phyloP scores from a whole-genome alignment of 2,329 filamentous ascomycete species.

The Nemania sp. region DNA sequence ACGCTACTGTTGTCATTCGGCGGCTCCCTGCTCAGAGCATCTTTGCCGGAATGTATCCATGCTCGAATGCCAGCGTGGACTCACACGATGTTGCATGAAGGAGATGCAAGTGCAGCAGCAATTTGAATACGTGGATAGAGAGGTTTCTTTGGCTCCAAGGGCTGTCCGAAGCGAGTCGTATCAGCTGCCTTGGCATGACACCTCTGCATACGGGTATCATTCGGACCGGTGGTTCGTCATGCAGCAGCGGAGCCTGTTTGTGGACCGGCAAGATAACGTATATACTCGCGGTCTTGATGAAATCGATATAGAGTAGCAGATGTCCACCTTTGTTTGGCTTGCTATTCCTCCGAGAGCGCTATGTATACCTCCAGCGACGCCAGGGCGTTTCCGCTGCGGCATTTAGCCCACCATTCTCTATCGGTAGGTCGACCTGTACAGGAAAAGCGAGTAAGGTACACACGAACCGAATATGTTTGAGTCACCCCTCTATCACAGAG shows the following conservation, averaged over 20 bases:
- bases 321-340: conserved; percentile 4
- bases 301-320: conserved; percentile 10
- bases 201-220: conserved; percentile 11
- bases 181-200: conserved; percentile 3
- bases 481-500: neutral
- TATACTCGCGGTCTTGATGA: neutral
- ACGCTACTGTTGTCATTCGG: neutral
- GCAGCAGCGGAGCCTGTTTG: conserved; percentile 1
- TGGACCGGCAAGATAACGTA: neutral
- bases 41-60: conserved; percentile 2
- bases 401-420: neutral
- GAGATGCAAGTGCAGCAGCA: neutral
- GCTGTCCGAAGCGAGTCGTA: conserved; percentile 8
- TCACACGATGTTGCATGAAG: too few species aligned
- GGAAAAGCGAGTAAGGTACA: neutral
- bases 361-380: neutral
- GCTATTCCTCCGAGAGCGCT: neutral
- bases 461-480: neutral
- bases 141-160: conserved; percentile 5
- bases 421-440: neutral
- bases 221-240: conserved; percentile 9
- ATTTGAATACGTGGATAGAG: neutral
- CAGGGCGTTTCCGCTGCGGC: neutral
- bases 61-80: too few species aligned
- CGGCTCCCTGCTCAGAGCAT: conserved; percentile 1